phyloP scores from a whole-genome alignment of 176 grass and related monocot species.

The Rhipidocladum racemiflorum region DNA sequence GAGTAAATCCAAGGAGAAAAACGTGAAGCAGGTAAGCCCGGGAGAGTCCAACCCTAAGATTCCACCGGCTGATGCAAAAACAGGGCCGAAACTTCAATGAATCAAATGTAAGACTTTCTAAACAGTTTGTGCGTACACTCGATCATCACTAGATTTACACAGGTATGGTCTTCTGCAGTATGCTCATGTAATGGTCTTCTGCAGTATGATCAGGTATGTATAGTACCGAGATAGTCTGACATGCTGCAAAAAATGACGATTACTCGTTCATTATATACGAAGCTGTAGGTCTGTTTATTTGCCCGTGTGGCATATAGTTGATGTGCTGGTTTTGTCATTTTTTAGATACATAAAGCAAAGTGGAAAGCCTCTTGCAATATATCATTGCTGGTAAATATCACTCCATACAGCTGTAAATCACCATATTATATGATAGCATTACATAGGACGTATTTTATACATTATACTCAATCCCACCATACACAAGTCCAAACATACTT shows the following conservation, averaged over 20 bases:
- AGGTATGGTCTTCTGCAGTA: constrained; percentile 15
- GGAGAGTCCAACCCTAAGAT: not conserved
- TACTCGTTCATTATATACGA: not conserved
- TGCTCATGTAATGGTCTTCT: constrained; percentile 23
- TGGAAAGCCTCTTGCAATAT: not conserved
- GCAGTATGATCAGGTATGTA: constrained; percentile 17
- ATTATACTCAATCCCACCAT: constrained; percentile 10
- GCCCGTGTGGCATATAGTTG: not conserved
- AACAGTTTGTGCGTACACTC: not conserved
- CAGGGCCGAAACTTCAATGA: not conserved
- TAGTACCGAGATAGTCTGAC: constrained; percentile 29
- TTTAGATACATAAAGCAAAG: not conserved
- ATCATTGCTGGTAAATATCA: not conserved
- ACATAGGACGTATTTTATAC: constrained; percentile 1
- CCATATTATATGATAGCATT: constrained; percentile 15
- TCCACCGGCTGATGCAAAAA: constrained; percentile 2
- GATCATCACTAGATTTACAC: not conserved
- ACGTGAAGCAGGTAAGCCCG: not conserved
- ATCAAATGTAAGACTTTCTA: constrained; percentile 23
- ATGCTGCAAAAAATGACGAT: constrained; percentile 11
- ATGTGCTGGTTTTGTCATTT: not conserved
- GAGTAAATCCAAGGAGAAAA: constrained; percentile 36
- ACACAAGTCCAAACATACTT: constrained; percentile 35
- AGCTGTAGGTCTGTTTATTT: constrained; percentile 23
- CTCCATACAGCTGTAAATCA: constrained; percentile 6